Percentiles rank a stretch among this genome's conserved stretches.
phyloP scores from a whole-genome alignment of 257 asterid genomes.

The Salvia hispanica region DNA sequence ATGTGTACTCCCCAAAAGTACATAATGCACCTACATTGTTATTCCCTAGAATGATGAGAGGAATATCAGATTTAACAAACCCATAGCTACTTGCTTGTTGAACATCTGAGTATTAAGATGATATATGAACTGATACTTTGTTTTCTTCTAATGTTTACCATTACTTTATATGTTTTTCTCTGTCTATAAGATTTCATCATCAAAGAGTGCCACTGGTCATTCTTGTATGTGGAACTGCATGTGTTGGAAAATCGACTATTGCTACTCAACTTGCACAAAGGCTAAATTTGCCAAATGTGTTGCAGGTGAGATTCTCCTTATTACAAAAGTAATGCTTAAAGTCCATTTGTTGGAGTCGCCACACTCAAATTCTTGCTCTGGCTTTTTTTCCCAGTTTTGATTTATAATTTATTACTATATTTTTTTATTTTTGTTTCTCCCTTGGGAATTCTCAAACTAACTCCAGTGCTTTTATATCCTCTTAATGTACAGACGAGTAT shows the following conservation, averaged over 20 bases:
- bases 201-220: constrained; percentile 96
- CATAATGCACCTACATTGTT: background rate
- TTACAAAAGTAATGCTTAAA: constrained; percentile 19
- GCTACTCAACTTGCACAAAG: constrained; percentile 99
- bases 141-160: constrained; percentile 21
- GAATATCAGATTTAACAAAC: constrained; percentile 5
- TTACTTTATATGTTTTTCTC: constrained; percentile 28
- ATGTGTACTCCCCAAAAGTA: background rate
- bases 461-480: constrained; percentile 24
- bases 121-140: constrained; percentile 20
- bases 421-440: background rate
- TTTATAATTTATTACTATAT: constrained; percentile 4
- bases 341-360: constrained; percentile 12
- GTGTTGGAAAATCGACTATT: constrained; percentile 96
- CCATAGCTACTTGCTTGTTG: background rate
- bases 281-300: constrained; percentile 92
- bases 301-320: constrained; percentile 60
- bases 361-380: constrained; percentile 15
- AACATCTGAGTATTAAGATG: constrained; percentile 14
- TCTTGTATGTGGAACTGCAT: constrained; percentile 99
- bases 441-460: constrained; percentile 27
- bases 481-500: constrained; percentile 77
- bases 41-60: background rate
- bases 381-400: background rate
- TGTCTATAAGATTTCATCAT: constrained; percentile 79